phyloP scores from a whole-genome alignment of 768 basidiomycete species.

The Russula olivacea region DNA sequence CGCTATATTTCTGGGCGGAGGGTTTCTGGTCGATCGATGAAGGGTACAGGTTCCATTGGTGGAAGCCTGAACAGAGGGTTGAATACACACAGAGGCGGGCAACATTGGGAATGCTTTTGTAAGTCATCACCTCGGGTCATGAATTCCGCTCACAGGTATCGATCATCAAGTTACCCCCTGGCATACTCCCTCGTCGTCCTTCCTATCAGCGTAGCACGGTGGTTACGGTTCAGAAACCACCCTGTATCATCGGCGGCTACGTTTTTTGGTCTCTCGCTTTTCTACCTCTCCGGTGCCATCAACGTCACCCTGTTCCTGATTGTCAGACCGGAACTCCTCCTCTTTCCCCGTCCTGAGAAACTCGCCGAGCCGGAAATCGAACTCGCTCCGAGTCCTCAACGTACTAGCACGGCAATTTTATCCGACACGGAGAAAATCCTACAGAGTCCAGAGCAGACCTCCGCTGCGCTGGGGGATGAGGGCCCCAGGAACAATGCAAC shows the following conservation, averaged over 20 bases:
- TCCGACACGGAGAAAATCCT: too few relatives aligned
- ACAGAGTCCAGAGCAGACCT: too few relatives aligned
- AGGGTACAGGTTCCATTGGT: slow-evolving; percentile 32
- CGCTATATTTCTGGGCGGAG: slow-evolving; percentile 36
- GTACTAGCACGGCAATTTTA: too few relatives aligned
- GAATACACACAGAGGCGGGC: slow-evolving; percentile 7
- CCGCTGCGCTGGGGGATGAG: too few relatives aligned
- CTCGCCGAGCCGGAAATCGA: too few relatives aligned
- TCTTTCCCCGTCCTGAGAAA: too few relatives aligned
- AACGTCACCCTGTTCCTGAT: too few relatives aligned
- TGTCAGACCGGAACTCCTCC: too few relatives aligned
- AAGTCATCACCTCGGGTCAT: not conserved
- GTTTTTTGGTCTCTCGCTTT: slow-evolving; percentile 28
- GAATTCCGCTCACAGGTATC: not conserved
- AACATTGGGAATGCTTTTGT: slow-evolving; percentile 30
- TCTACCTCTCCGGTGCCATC: not conserved
- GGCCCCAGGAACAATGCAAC: too few relatives aligned
- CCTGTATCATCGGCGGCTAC: slow-evolving; percentile 33
- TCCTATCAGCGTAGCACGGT: not conserved
- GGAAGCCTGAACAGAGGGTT: slow-evolving; percentile 7
- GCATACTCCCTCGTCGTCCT: not conserved
- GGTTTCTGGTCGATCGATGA: slow-evolving; percentile 34
- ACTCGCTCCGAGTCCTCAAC: too few relatives aligned
- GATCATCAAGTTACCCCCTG: not conserved
- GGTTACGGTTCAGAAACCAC: slow-evolving; percentile 13